Percentiles rank a stretch among this genome's conserved stretches.
phyloP scores from a whole-genome alignment of 805 yeast species.

The Candida sonorensis region DNA sequence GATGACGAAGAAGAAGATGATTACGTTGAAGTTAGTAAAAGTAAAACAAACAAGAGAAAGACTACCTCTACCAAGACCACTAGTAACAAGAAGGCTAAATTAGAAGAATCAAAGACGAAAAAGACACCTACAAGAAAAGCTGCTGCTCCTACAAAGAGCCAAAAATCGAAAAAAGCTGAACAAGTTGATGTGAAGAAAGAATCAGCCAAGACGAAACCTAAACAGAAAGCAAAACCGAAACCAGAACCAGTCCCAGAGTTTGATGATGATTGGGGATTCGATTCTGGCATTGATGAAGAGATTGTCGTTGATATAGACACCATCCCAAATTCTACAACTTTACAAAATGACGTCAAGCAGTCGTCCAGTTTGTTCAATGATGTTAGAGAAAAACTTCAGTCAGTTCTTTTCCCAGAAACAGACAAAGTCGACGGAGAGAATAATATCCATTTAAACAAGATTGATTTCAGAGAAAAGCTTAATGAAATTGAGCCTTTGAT shows the following conservation, averaged over 20 bases:
- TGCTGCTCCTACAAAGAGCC: not conserved
- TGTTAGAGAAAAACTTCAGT: slow-evolving; percentile 20
- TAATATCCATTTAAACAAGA: slow-evolving; percentile 3
- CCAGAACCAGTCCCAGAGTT: slow-evolving; percentile 7
- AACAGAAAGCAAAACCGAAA: slow-evolving; percentile 3
- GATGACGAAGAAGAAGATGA: slow-evolving; percentile 28
- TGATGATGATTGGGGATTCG: slow-evolving; percentile 25
- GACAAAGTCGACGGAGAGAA: slow-evolving; percentile 1
- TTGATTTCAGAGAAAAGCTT: slow-evolving; percentile 16
- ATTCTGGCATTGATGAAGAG: slow-evolving; percentile 15
- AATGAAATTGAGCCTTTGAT: slow-evolving; percentile 18
- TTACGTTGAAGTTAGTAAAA: too few relatives aligned
- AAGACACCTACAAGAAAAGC: slow-evolving; percentile 1
- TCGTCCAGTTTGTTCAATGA: slow-evolving; percentile 16
- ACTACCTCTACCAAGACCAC: slow-evolving; percentile 1
- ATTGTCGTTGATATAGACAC: slow-evolving; percentile 11
- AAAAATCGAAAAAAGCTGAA: slow-evolving; percentile 5
- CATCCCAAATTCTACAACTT: slow-evolving; percentile 14
- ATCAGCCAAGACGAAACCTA: slow-evolving; percentile 6
- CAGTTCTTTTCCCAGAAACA: slow-evolving; percentile 13
- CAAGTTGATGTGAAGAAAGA: too few relatives aligned
- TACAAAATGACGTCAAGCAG: slow-evolving; percentile 17
- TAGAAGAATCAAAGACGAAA: slow-evolving; percentile 5
- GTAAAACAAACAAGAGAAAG: slow-evolving; percentile 16
- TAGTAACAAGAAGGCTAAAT: slow-evolving; percentile 5